Evolutionary conservation across 2,329 filamentous ascomycete genomes (phyloP), one percentile per base, ranked within the genome.

Genomic region (Cryoendolithus antarcticus): DNA sequence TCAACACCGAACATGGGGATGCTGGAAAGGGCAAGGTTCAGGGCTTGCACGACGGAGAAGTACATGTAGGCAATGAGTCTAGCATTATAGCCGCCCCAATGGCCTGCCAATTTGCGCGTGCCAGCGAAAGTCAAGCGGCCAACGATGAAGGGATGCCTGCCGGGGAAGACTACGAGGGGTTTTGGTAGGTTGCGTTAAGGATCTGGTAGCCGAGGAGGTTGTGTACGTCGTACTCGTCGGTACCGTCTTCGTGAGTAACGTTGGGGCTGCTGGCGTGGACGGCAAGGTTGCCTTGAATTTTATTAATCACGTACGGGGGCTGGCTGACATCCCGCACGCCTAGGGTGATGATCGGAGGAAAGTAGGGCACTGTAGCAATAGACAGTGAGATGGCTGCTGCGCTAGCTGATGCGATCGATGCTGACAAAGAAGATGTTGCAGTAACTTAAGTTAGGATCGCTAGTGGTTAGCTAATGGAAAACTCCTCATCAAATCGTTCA

Each of bases 101-200:
- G 84, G 1, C 82, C 84, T 1, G 82, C 79, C 64, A 73, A 81
- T 56, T 75, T 76, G 1, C 86, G 85, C 1, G 75, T 75, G 3
- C 85, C 84, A 8, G 82, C 71, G 53, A 89, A 91, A 1, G 84
- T 91, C 30, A 80, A 84, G 10, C 86, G 77, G 0, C 81, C 82
- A 51, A 93, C 86, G 54, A 93, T 82, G 61, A 93, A 84, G 1
- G 86, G 86, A 0, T 86, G 76, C 57, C 82, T 82, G 9, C 63
- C 67, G 0, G 80, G 75, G 43, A 75, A 74, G 11, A 83, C 66
- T 2, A 66, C 57, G 3, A 79, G 63, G 27, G 72, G 41, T 75
- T 82, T 34, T 80, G 64, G 54, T 86, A 85, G 0, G 85, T 91
- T 7, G 82, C 81, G 43, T 82, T 81, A 41, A 86, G 66, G 47